Evolutionary conservation across 2,329 filamentous ascomycete species (phyloP).

Genomic region (Fusarium sp.): DNA sequence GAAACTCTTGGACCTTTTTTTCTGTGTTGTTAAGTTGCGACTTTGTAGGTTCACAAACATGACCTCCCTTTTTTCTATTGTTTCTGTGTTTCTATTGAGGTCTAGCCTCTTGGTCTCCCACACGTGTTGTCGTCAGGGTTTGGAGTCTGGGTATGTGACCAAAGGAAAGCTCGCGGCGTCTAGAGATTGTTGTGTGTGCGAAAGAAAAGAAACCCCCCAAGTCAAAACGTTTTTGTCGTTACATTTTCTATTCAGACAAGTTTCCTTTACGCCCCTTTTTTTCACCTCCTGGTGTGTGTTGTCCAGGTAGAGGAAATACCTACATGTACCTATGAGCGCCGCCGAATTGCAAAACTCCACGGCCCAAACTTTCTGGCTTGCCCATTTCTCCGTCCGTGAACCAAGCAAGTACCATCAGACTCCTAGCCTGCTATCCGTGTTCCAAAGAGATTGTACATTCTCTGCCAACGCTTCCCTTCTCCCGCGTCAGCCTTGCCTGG

Average conservation of each 20-base stretch:
- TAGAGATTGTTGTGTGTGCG: slow-evolving; percentile 17
- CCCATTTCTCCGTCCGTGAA: background rate
- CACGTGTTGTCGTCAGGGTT: slow-evolving; percentile 12
- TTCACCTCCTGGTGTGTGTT: background rate
- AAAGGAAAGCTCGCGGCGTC: slow-evolving; percentile 26
- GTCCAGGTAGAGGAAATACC: background rate
- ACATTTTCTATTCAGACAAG: slow-evolving; percentile 3
- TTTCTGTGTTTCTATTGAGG: slow-evolving; percentile 18
- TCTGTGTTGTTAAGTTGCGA: slow-evolving; percentile 8
- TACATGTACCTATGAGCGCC: slow-evolving; percentile 4
- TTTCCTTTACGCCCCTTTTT: slow-evolving; percentile 4
- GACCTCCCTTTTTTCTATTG: slow-evolving; percentile 3
- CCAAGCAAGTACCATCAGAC: background rate
- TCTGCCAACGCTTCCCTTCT: slow-evolving; percentile 66
- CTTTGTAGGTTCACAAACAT: slow-evolving; percentile 7
- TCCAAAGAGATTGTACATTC: slow-evolving; percentile 73
- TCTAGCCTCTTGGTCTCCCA: slow-evolving; percentile 5
- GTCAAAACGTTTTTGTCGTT: slow-evolving; percentile 2
- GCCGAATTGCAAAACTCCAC: background rate
- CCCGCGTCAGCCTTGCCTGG: slow-evolving; percentile 58
- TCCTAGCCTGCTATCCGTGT: slow-evolving; percentile 62
- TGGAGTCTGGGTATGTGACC: slow-evolving; percentile 42
- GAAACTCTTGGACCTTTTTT: background rate
- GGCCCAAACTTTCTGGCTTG: background rate
- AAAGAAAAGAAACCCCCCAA: background rate